phyloP scores from a whole-genome alignment of 441 rosid species.

The Erodium texanum region DNA sequence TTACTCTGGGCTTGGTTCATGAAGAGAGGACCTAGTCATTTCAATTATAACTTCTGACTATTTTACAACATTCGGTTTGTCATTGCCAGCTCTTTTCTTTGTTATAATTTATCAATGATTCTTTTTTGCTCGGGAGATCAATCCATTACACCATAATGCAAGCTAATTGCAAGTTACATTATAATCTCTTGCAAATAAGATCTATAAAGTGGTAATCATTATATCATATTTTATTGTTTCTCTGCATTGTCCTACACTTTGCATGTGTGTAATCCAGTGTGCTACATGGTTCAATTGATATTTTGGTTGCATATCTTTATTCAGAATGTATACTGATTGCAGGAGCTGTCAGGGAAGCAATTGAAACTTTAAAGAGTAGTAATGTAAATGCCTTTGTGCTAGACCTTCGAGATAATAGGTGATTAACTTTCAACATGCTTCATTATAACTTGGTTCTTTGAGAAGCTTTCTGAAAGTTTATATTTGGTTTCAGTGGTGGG shows the following conservation, averaged over 20 bases:
- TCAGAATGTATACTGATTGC: slow-evolving; percentile 19
- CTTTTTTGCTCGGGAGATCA: background rate
- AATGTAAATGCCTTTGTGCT: slow-evolving; percentile 66
- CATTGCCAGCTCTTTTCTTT: background rate
- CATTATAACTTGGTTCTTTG: slow-evolving; percentile 20
- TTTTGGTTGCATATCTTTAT: background rate
- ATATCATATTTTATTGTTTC: background rate
- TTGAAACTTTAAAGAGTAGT: slow-evolving; percentile 54
- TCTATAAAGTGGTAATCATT: background rate
- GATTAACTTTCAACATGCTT: slow-evolving; percentile 26
- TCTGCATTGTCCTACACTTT: background rate
- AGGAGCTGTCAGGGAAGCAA: slow-evolving; percentile 86
- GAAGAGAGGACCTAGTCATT: background rate
- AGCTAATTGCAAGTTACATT: background rate
- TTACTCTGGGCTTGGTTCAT: background rate
- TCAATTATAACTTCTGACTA: background rate
- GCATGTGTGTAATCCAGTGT: background rate
- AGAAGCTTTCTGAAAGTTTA: slow-evolving; percentile 31
- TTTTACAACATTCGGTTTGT: background rate
- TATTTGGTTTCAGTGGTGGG: slow-evolving; percentile 76
- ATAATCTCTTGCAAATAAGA: background rate
- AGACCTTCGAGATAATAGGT: slow-evolving; percentile 99
- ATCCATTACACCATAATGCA: background rate
- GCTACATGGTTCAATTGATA: background rate
- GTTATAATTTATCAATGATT: background rate